Percentiles rank a stretch among this genome's conserved stretches.
Conservation (phyloP, 768 basidiomycete species). For the Fomitopsis pulvina region DNA sequence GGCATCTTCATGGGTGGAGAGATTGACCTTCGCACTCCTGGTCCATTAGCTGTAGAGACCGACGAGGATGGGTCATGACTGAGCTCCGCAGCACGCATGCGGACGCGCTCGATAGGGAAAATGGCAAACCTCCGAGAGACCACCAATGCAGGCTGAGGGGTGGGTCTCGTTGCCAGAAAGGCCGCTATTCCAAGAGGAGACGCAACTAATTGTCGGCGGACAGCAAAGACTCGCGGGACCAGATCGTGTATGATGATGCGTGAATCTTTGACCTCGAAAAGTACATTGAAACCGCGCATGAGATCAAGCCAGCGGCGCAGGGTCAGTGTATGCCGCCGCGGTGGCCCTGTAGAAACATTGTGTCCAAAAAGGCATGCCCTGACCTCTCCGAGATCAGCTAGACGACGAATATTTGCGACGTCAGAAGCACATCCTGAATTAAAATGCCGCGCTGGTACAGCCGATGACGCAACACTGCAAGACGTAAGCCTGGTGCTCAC, state of each 20-base stretch:
- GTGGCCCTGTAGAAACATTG: not conserved
- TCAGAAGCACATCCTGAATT: no score
- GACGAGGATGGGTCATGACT: not conserved
- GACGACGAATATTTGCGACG: no score
- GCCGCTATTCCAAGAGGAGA: not conserved
- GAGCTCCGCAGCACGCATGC: not conserved
- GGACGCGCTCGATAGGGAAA: not conserved
- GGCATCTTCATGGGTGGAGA: not conserved
- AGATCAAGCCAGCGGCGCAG: not conserved
- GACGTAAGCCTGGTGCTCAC: no score
- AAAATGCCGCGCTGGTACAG: no score
- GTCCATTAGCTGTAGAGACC: not conserved
- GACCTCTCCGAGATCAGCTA: no score
- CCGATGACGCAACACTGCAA: no score
- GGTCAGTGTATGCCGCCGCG: not conserved
- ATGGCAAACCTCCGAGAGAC: not conserved
- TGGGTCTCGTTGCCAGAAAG: not conserved
- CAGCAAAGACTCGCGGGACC: not conserved
- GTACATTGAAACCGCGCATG: not conserved
- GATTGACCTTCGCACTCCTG: not conserved
- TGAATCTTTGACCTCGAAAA: not conserved
- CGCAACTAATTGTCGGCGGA: not conserved
- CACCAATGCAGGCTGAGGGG: not conserved
- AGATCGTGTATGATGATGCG: not conserved
- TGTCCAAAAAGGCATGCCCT: not conserved